Evolutionary conservation across 352 stramenopile species (phyloP).

Genomic region (Phytophthora pini): DNA sequence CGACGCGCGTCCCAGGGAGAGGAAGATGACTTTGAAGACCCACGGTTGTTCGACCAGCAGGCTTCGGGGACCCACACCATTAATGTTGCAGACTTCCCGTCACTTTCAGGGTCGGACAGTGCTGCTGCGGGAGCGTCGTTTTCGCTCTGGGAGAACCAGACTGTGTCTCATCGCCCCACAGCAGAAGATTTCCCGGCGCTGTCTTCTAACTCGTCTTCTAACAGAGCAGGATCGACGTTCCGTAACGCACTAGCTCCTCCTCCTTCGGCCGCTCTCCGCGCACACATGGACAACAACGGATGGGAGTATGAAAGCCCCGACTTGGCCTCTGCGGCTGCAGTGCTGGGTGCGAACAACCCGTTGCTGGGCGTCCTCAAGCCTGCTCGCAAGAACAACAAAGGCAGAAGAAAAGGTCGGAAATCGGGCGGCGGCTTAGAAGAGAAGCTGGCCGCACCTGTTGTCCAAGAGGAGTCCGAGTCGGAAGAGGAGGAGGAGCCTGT

Average conservation of each 20-base stretch:
- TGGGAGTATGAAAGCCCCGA: conserved; percentile 77
- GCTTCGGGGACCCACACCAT: conserved; percentile 51
- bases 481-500: conserved; percentile 45
- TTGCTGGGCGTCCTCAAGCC: conserved; percentile 83
- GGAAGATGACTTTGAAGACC: conserved; percentile 57
- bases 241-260: conserved; percentile 74
- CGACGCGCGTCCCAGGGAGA: conserved; percentile 59
- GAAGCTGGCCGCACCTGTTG: conserved; percentile 38
- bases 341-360: conserved; percentile 83
- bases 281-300: conserved; percentile 71
- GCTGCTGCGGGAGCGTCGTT: conserved; percentile 39
- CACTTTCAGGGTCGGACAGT: conserved; percentile 55
- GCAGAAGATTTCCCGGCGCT: conserved; percentile 79
- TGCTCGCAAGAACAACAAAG: conserved; percentile 76
- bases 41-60: conserved; percentile 51
- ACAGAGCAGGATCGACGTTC: conserved; percentile 47
- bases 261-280: conserved; percentile 73
- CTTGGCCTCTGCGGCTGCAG: conserved; percentile 63
- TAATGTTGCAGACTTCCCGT: conserved; percentile 89
- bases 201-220: conserved; percentile 26
- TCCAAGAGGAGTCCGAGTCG: conserved; percentile 45
- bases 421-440: conserved; percentile 53
- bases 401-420: conserved; percentile 45
- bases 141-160: conserved; percentile 76
- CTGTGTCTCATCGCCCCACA: conserved; percentile 44